These are phyloP conservation scores for Didymella exigua DNA, from an alignment of 2,329 filamentous ascomycete species.

Conservation along the genomic window DNA sequence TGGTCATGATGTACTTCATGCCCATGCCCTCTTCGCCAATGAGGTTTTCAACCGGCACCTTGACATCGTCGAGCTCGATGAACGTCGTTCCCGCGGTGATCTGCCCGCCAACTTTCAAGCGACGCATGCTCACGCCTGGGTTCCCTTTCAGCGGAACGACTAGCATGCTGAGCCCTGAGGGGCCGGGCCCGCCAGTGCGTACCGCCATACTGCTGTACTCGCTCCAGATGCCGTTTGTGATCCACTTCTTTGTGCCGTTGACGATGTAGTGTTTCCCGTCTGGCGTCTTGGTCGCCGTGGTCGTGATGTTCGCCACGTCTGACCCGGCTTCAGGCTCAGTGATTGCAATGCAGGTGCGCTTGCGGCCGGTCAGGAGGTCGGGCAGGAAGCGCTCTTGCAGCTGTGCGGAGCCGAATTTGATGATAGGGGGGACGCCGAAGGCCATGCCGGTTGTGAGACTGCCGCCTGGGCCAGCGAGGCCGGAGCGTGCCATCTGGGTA, in stretches of 20 bases:
- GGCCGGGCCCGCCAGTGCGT: slow-evolving; percentile 69
- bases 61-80: slow-evolving; percentile 77
- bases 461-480: slow-evolving; percentile 66
- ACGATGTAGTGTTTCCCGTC: slow-evolving; percentile 73
- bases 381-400: slow-evolving; percentile 74
- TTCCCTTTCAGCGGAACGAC: slow-evolving; percentile 72
- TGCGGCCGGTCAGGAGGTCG: slow-evolving; percentile 69
- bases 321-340: slow-evolving; percentile 77
- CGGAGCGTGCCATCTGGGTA: slow-evolving; percentile 65
- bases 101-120: slow-evolving; percentile 70
- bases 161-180: slow-evolving; percentile 68
- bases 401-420: slow-evolving; percentile 68
- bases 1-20: slow-evolving; percentile 77
- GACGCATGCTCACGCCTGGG: slow-evolving; percentile 70
- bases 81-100: slow-evolving; percentile 72
- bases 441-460: slow-evolving; percentile 74
- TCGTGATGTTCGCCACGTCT: slow-evolving; percentile 75
- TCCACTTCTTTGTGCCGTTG: slow-evolving; percentile 80
- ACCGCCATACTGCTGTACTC: slow-evolving; percentile 74
- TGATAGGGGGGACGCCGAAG: slow-evolving; percentile 72
- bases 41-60: slow-evolving; percentile 72
- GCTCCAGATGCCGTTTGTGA: slow-evolving; percentile 65
- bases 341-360: slow-evolving; percentile 75
- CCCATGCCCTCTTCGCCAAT: slow-evolving; percentile 72
- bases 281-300: slow-evolving; percentile 65